Percentiles rank a stretch among this genome's conserved stretches.
phyloP scores from a whole-genome alignment of 768 basidiomycete species.

The Pulveroboletus sp. region DNA sequence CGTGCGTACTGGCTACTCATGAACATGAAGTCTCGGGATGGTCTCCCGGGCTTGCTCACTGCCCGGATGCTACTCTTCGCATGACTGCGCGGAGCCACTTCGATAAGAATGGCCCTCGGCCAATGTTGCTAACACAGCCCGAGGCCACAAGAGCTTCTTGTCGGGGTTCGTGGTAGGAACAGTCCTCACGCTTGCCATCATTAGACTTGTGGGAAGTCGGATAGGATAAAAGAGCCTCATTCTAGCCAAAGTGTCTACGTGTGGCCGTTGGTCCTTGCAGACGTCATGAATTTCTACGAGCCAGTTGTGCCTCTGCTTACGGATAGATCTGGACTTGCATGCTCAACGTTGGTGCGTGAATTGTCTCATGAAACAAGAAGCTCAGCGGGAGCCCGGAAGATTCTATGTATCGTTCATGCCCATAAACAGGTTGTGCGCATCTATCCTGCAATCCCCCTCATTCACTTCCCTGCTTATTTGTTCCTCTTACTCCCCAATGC shows the following conservation, averaged over 20 bases:
- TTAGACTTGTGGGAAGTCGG: neutral
- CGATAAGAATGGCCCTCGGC: slow-evolving; percentile 9
- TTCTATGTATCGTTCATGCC: neutral
- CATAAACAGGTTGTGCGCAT: neutral
- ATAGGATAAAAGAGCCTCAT: neutral
- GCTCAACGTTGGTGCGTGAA: too few species aligned
- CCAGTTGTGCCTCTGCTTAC: too few species aligned
- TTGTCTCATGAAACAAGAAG: too few species aligned
- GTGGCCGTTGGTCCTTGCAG: too few species aligned
- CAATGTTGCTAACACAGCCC: slow-evolving; percentile 3
- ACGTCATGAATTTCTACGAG: too few species aligned
- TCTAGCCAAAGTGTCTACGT: too few species aligned
- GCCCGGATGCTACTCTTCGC: slow-evolving; percentile 16
- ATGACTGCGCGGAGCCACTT: slow-evolving; percentile 13
- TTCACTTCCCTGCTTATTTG: too few species aligned
- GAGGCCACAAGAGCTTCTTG: slow-evolving; percentile 10
- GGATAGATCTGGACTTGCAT: too few species aligned
- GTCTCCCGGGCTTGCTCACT: slow-evolving; percentile 45
- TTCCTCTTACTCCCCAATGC: neutral
- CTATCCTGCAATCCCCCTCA: neutral
- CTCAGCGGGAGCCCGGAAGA: too few species aligned
- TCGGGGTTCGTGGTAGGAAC: slow-evolving; percentile 20
- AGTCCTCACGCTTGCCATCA: slow-evolving; percentile 5
- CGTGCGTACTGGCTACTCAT: slow-evolving; percentile 47
- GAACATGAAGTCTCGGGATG: slow-evolving; percentile 55